Conservation (phyloP, 257 asterid species). For the Verbena officinalis region DNA sequence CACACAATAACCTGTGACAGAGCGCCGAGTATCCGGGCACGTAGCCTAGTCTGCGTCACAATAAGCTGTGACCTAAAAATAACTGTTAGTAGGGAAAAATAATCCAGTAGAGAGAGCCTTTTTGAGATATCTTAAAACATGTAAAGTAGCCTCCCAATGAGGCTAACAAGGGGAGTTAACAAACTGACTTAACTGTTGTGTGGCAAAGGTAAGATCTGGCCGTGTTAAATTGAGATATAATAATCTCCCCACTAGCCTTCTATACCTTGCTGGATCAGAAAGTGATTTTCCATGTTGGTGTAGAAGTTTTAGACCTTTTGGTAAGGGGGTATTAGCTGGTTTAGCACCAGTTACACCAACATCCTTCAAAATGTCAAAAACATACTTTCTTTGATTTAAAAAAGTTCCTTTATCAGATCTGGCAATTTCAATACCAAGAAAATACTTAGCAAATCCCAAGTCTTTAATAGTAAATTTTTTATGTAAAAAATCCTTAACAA, state of each 20-base stretch:
- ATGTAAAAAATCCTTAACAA: background rate
- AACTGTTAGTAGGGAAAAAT: background rate
- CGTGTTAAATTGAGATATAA: background rate
- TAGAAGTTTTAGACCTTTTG: background rate
- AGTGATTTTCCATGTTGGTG: background rate
- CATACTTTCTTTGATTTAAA: background rate
- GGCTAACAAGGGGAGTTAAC: background rate
- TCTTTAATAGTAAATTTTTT: background rate
- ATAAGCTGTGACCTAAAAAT: background rate
- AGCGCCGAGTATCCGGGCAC: background rate
- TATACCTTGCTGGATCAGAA: background rate
- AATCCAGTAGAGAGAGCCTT: background rate
- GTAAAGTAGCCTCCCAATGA: background rate
- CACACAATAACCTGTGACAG: constrained; percentile 2
- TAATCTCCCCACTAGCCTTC: background rate
- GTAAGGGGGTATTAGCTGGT: background rate
- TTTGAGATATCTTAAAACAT: background rate
- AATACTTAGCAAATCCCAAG: background rate
- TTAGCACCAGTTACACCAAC: background rate
- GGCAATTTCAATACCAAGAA: background rate
- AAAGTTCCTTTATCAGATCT: background rate
- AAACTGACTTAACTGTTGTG: background rate
- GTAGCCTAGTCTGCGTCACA: constrained; percentile 14
- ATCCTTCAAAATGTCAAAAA: background rate
- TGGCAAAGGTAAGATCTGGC: background rate